These are phyloP conservation scores for Botrytis porri DNA, from an alignment of 2,329 filamentous ascomycete genomes.

Conservation along the genomic window DNA sequence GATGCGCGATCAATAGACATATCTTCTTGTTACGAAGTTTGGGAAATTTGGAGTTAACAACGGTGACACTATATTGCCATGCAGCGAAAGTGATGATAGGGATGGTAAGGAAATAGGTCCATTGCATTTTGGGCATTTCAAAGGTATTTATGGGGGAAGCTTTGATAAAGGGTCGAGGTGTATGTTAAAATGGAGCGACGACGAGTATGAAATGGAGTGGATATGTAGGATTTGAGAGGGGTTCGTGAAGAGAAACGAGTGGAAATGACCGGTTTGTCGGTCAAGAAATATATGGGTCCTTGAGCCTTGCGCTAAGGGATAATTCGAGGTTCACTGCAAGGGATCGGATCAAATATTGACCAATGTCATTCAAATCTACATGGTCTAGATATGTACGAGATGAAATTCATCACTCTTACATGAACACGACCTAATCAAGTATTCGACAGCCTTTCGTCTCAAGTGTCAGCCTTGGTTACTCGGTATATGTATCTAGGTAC, in stretches of 20 bases:
- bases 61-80: conserved; percentile 40
- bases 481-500: background rate
- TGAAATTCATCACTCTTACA: background rate
- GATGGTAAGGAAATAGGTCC: conserved; percentile 35
- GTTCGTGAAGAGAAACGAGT: conserved; percentile 4
- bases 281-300: conserved; percentile 7
- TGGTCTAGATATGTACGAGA: background rate
- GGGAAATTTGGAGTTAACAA: conserved; percentile 53
- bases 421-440: background rate
- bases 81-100: conserved; percentile 41
- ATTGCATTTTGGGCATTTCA: conserved; percentile 31
- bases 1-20: conserved; percentile 90
- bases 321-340: background rate
- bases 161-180: background rate
- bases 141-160: background rate
- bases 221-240: background rate
- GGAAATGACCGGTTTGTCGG: conserved; percentile 5
- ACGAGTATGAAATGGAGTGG: background rate
- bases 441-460: conserved; percentile 8
- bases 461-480: background rate
- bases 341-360: background rate
- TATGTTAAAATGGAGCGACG: conserved; percentile 2
- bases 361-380: background rate
- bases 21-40: conserved; percentile 78
- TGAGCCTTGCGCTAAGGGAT: conserved; percentile 2